These are phyloP conservation scores for Exophiala spinifera DNA, from an alignment of 2,329 filamentous ascomycete genomes.

Conservation along the genomic window DNA sequence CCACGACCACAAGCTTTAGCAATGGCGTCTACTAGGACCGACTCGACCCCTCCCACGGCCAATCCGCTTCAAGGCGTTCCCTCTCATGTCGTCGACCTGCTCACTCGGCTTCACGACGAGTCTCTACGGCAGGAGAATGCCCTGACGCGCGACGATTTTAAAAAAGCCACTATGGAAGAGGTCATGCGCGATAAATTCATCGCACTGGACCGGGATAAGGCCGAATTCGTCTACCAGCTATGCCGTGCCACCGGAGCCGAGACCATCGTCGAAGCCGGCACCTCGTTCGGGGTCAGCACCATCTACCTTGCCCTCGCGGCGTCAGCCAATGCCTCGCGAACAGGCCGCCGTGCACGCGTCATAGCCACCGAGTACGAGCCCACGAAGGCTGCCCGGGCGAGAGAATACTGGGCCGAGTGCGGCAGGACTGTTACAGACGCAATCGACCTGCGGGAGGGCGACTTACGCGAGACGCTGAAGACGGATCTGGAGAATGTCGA, in stretches of 20 bases:
- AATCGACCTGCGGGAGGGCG: conserved; percentile 41
- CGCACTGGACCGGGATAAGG: conserved; percentile 41
- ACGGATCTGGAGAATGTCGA: conserved; percentile 31
- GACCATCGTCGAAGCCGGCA: conserved; percentile 41
- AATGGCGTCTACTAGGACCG: no score
- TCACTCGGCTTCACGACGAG: not conserved
- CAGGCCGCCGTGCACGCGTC: conserved; percentile 31
- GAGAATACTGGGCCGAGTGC: conserved; percentile 36
- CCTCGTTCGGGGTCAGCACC: conserved; percentile 42
- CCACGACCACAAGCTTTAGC: no score
- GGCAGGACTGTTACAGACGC: conserved; percentile 32
- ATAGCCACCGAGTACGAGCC: conserved; percentile 41
- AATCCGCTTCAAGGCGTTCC: not conserved
- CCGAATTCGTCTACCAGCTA: conserved; percentile 37
- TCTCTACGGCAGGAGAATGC: not conserved
- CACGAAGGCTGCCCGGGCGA: conserved; percentile 34
- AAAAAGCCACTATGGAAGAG: conserved; percentile 9
- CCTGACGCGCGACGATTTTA: not conserved
- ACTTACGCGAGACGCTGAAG: conserved; percentile 40
- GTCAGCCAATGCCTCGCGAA: conserved; percentile 20
- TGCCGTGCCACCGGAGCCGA: conserved; percentile 33
- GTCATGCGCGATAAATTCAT: conserved; percentile 40
- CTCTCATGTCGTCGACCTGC: not conserved
- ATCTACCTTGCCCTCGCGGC: conserved; percentile 43
- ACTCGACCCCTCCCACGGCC: no score